Percentiles rank a stretch among this genome's conserved stretches.
Conservation (phyloP, 2,329 filamentous ascomycete species). For the Neocatenulostroma microsporum region DNA sequence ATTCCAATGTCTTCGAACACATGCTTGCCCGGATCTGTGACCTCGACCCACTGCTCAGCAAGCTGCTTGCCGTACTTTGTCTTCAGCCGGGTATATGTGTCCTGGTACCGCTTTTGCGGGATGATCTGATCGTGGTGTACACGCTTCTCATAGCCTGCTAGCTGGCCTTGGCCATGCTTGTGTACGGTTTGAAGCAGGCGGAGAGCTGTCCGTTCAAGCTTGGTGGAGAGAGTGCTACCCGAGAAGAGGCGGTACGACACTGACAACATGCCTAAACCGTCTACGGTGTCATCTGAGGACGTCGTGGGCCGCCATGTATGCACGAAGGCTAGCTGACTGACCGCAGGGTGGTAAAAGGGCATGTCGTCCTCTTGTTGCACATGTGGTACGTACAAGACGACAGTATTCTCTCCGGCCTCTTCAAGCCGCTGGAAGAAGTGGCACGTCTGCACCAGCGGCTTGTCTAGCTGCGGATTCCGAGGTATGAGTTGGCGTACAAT, state of each 20-base stretch:
- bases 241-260: slow-evolving; percentile 45
- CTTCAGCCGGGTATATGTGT: slow-evolving; percentile 76
- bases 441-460: slow-evolving; percentile 72
- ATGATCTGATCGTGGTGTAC: slow-evolving; percentile 78
- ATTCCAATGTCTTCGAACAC: slow-evolving; percentile 93
- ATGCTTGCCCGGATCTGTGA: slow-evolving; percentile 81
- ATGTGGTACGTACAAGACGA: slow-evolving; percentile 76
- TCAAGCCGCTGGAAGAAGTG: slow-evolving; percentile 48
- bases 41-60: slow-evolving; percentile 72
- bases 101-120: slow-evolving; percentile 67
- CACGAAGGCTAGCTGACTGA: slow-evolving; percentile 66
- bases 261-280: slow-evolving; percentile 30
- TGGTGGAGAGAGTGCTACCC: slow-evolving; percentile 12
- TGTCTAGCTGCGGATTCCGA: slow-evolving; percentile 69
- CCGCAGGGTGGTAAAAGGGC: slow-evolving; percentile 81
- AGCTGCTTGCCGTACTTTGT: slow-evolving; percentile 64
- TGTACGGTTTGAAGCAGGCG: slow-evolving; percentile 60
- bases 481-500: slow-evolving; percentile 74
- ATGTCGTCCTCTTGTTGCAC: slow-evolving; percentile 52
- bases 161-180: slow-evolving; percentile 63
- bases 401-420: slow-evolving; percentile 34
- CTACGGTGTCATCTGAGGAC: slow-evolving; percentile 3
- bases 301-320: slow-evolving; percentile 51
- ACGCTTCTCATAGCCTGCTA: slow-evolving; percentile 65
- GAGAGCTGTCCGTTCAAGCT: slow-evolving; percentile 57